These are phyloP conservation scores for Trichoderma sp. DNA, from an alignment of 2,329 filamentous ascomycete genomes.

Conservation along the genomic window DNA sequence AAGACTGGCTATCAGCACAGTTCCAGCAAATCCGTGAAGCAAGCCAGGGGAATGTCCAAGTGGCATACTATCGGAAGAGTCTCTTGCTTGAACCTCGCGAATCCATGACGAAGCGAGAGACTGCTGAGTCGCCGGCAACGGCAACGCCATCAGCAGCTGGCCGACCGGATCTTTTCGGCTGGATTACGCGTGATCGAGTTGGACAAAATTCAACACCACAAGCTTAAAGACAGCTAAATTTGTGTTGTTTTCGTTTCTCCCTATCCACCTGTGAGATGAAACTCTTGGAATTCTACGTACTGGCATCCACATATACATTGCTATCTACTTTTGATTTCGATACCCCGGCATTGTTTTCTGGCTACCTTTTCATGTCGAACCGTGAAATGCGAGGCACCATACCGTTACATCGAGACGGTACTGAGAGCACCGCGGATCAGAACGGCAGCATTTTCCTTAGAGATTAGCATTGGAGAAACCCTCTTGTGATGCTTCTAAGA, in stretches of 20 bases:
- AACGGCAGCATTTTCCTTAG: not conserved
- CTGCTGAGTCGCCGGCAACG: conserved; percentile 38
- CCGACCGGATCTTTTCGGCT: conserved; percentile 50
- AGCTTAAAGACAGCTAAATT: not conserved
- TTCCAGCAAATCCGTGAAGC: conserved; percentile 71
- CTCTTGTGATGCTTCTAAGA: not conserved
- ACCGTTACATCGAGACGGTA: not conserved
- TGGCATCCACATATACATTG: conserved; percentile 36
- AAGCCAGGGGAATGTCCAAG: conserved; percentile 58
- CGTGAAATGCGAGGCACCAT: conserved; percentile 1
- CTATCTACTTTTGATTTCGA: conserved; percentile 42
- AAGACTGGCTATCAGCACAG: conserved; percentile 88
- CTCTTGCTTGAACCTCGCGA: conserved; percentile 79
- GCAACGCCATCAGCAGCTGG: conserved; percentile 34
- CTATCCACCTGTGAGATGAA: not conserved
- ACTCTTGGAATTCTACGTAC: conserved; percentile 21
- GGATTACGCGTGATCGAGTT: conserved; percentile 53
- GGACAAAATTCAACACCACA: conserved; percentile 35
- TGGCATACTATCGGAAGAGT: conserved; percentile 76
- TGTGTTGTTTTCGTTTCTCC: not conserved
- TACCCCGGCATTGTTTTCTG: conserved; percentile 36
- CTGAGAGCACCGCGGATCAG: not conserved
- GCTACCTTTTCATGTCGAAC: conserved; percentile 31
- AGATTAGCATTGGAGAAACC: not conserved
- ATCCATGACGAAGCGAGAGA: conserved; percentile 38